Evolutionary conservation across 352 stramenopile species (phyloP).

Genomic region (Globisporangium paroecandrum): DNA sequence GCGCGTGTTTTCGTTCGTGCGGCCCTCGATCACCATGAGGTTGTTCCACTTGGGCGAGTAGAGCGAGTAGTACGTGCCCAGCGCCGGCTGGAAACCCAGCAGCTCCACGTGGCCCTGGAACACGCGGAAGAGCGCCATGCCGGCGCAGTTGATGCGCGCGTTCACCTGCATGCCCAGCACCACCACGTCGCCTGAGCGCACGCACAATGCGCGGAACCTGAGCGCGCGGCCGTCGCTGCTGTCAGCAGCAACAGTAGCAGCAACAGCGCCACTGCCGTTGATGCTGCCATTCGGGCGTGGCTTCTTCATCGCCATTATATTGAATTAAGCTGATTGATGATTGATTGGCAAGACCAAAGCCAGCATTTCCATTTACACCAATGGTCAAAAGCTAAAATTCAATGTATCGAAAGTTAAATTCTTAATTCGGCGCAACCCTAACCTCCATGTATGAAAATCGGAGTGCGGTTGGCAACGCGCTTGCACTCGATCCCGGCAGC

Average conservation of each 20-base stretch:
- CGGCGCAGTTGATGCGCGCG: conserved; percentile 60
- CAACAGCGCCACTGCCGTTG: background rate
- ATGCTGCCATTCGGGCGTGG: background rate
- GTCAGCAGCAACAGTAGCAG: background rate
- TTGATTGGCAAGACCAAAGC: background rate
- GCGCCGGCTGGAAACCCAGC: conserved; percentile 60
- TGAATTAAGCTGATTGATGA: background rate
- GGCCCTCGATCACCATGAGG: conserved; percentile 51
- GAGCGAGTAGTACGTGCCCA: conserved; percentile 75
- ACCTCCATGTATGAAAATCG: no score
- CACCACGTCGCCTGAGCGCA: conserved; percentile 59
- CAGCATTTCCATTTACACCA: no score
- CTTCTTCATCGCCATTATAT: background rate
- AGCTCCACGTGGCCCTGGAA: conserved; percentile 77
- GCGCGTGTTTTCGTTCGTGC: conserved; percentile 24
- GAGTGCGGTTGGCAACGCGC: no score
- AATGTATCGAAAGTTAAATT: no score
- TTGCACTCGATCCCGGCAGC: no score
- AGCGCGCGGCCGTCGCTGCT: background rate
- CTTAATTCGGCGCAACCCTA: no score
- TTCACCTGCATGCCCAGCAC: conserved; percentile 55
- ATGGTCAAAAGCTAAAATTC: no score
- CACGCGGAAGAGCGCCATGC: conserved; percentile 71
- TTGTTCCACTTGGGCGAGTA: conserved; percentile 83
- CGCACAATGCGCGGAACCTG: conserved; percentile 38